A percentile compares a stretch with the other conserved stretches of the same genome.
Evolutionary conservation across 805 yeast genomes (phyloP).

Genomic region (Zygotorulaspora florentina): DNA sequence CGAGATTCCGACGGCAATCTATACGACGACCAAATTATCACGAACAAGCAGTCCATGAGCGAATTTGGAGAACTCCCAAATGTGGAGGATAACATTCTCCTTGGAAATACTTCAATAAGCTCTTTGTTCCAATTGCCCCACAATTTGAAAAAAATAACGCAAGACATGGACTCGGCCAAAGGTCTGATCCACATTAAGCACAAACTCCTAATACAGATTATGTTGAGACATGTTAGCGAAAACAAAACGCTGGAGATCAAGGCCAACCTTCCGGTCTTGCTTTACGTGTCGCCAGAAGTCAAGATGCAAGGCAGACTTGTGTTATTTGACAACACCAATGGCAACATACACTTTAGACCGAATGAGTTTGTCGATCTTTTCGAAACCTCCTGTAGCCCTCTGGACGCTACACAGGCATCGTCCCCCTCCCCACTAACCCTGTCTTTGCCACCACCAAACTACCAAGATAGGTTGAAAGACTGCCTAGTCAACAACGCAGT

Average conservation of each 20-base stretch:
- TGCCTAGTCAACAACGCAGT: constrained; percentile 30
- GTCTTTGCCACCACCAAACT: constrained; percentile 19
- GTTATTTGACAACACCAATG: constrained; percentile 35
- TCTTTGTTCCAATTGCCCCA: constrained; percentile 62
- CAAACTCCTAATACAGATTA: constrained; percentile 69
- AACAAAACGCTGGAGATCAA: constrained; percentile 83
- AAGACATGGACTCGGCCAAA: constrained; percentile 69
- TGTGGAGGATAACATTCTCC: constrained; percentile 26
- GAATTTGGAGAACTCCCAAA: constrained; percentile 43
- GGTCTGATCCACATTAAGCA: constrained; percentile 71
- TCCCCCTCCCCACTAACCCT: constrained; percentile 8
- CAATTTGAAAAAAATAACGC: constrained; percentile 67
- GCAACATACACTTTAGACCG: constrained; percentile 41
- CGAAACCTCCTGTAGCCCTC: not conserved
- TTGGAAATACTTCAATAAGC: constrained; percentile 61
- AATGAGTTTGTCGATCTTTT: constrained; percentile 36
- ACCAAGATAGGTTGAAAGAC: constrained; percentile 18
- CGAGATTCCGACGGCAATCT: constrained; percentile 54
- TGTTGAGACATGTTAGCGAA: constrained; percentile 52
- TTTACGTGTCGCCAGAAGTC: constrained; percentile 73
- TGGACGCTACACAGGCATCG: constrained; percentile 2
- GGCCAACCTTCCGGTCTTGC: constrained; percentile 73
- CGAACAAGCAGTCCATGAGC: constrained; percentile 47
- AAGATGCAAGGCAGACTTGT: constrained; percentile 45
- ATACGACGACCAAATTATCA: constrained; percentile 56